Percentiles rank a stretch among this genome's conserved stretches.
Evolutionary conservation across 371 early-diverging fungal species (phyloP).

Genomic region (Mucor circinelloides): DNA sequence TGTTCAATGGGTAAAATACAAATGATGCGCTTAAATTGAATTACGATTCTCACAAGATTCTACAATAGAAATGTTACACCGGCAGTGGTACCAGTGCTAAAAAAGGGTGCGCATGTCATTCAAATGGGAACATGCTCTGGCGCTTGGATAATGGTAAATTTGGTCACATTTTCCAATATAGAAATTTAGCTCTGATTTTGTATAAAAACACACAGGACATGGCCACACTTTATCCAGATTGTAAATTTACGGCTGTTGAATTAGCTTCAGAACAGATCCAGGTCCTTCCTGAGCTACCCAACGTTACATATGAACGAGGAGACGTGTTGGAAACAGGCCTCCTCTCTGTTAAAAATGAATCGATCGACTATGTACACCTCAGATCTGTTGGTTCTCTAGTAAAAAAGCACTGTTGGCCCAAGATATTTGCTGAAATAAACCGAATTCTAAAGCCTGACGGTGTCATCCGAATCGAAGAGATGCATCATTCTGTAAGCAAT

Average conservation of each 20-base stretch:
- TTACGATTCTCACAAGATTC: not conserved
- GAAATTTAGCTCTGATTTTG: not conserved
- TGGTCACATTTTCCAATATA: not conserved
- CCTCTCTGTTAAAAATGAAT: slow-evolving; percentile 14
- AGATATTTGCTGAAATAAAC: slow-evolving; percentile 19
- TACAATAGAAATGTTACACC: slow-evolving; percentile 22
- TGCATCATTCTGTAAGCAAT: slow-evolving; percentile 30
- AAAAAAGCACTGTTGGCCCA: slow-evolving; percentile 12
- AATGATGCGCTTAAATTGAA: not conserved
- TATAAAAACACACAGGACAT: slow-evolving; percentile 30
- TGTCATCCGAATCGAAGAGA: slow-evolving; percentile 38
- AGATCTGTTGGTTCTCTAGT: slow-evolving; percentile 26
- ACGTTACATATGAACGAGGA: slow-evolving; percentile 20
- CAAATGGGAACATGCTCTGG: slow-evolving; percentile 24
- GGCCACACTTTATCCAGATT: slow-evolving; percentile 41
- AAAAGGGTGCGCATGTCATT: slow-evolving; percentile 26
- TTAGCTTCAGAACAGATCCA: slow-evolving; percentile 14
- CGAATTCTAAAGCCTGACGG: slow-evolving; percentile 43
- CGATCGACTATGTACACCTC: slow-evolving; percentile 35
- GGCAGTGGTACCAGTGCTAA: slow-evolving; percentile 17
- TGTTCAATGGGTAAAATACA: slow-evolving; percentile 19
- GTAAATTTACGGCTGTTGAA: slow-evolving; percentile 33
- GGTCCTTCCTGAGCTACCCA: slow-evolving; percentile 27
- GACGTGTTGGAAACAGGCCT: not conserved
- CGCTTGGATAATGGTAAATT: slow-evolving; percentile 25